phyloP scores from a whole-genome alignment of 140 eudicot species.

The Artemisia princeps region DNA sequence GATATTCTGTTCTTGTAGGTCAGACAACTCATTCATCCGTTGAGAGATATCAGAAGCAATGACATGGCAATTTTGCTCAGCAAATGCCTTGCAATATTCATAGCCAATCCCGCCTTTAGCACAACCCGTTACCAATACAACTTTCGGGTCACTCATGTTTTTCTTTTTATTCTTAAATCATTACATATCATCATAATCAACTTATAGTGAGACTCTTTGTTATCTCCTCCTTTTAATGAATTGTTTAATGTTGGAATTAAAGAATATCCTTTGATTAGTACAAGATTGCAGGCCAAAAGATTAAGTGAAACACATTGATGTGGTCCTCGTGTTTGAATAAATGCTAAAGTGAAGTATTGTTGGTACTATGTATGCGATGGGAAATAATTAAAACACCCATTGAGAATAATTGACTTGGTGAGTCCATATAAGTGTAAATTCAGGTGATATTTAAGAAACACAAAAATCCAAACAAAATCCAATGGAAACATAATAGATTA shows the following conservation, averaged over 20 bases:
- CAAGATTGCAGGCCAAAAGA: constrained; percentile 28
- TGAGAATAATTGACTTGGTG: constrained; percentile 23
- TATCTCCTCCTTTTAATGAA: constrained; percentile 19
- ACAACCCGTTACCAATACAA: constrained; percentile 68
- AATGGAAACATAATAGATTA: constrained; percentile 28
- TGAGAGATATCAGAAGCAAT: constrained; percentile 56
- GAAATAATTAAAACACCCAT: constrained; percentile 27
- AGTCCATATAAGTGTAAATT: constrained; percentile 30
- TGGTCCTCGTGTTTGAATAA: constrained; percentile 14
- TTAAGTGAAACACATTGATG: background rate
- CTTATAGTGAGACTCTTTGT: constrained; percentile 23
- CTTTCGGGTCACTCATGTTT: constrained; percentile 38
- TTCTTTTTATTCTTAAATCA: background rate
- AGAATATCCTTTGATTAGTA: constrained; percentile 34
- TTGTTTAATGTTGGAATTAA: constrained; percentile 23
- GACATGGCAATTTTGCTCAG: constrained; percentile 51
- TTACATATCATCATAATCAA: background rate
- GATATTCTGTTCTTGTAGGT: constrained; percentile 34
- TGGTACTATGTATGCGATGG: constrained; percentile 21
- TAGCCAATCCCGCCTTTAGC: constrained; percentile 83
- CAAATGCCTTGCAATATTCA: constrained; percentile 71
- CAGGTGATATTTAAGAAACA: constrained; percentile 35
- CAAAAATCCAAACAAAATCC: constrained; percentile 52
- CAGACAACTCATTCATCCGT: constrained; percentile 42
- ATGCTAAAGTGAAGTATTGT: constrained; percentile 17